Evolutionary conservation across 176 grass and related monocot species (phyloP).

Genomic region (Areca catechu): DNA sequence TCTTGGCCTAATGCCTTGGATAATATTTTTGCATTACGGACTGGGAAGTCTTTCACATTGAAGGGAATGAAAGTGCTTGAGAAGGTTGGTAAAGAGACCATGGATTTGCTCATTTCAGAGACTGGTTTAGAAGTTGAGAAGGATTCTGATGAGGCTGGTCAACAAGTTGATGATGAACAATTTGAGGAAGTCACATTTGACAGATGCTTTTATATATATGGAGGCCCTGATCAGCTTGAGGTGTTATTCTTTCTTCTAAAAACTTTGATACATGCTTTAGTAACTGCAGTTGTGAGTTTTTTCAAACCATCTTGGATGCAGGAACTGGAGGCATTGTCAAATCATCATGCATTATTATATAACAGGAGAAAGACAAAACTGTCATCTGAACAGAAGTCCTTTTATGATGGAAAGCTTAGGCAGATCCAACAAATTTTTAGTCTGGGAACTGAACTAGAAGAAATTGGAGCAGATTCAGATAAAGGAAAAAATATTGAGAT

Average conservation of each 20-base stretch:
- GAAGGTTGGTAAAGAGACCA: conserved; percentile 93
- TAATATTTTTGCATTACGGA: conserved; percentile 28
- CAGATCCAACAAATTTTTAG: conserved; percentile 78
- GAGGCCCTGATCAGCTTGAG: conserved; percentile 95
- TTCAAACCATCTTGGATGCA: conserved; percentile 19
- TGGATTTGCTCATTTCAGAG: conserved; percentile 85
- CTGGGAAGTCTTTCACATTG: conserved; percentile 73
- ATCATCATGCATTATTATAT: conserved; percentile 75
- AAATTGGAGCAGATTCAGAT: conserved; percentile 59
- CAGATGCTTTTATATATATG: conserved; percentile 98
- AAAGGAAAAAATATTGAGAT: conserved; percentile 81
- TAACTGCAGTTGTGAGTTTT: neutral
- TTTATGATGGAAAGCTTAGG: conserved; percentile 67
- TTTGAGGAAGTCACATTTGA: conserved; percentile 94
- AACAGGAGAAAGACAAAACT: conserved; percentile 92
- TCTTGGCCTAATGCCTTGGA: too few relatives aligned
- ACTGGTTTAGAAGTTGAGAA: conserved; percentile 92
- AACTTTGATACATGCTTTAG: too few relatives aligned
- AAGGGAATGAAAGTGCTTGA: conserved; percentile 94
- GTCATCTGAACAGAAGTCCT: conserved; percentile 62
- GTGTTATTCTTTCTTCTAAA: conserved; percentile 34
- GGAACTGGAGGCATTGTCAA: conserved; percentile 93
- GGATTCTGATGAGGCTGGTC: conserved; percentile 35
- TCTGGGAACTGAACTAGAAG: conserved; percentile 53
- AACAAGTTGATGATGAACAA: conserved; percentile 61